Percentiles rank a stretch among this genome's conserved stretches.
These are phyloP conservation scores for Candida sakaeoensis DNA, from an alignment of 805 yeast genomes.

Conservation along the genomic window DNA sequence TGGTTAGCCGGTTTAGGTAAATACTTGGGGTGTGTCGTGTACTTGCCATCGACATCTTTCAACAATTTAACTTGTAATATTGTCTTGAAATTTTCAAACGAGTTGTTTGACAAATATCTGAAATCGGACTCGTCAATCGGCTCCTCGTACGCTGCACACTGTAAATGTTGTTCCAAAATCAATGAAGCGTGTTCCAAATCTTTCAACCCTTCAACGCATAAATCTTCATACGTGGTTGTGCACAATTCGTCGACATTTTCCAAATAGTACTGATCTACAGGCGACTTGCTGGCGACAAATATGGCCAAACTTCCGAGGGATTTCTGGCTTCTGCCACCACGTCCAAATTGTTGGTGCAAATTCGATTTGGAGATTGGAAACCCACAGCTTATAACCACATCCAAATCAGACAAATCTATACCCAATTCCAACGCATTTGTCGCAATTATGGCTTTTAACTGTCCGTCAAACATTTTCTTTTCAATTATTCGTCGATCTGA, in stretches of 20 bases:
- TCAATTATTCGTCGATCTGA: constrained; percentile 85
- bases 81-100: constrained; percentile 15
- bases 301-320: constrained; percentile 77
- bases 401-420: constrained; percentile 89
- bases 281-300: constrained; percentile 76
- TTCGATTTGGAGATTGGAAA: constrained; percentile 86
- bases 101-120: constrained; percentile 49
- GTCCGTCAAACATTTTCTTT: constrained; percentile 84
- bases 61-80: constrained; percentile 35
- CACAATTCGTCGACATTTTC: constrained; percentile 60
- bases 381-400: constrained; percentile 89
- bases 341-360: constrained; percentile 92
- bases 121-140: constrained; percentile 59
- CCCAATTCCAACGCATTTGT: constrained; percentile 96
- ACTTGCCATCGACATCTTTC: constrained; percentile 29
- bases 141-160: constrained; percentile 88
- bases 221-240: constrained; percentile 38
- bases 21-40: constrained; percentile 42
- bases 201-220: constrained; percentile 35
- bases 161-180: constrained; percentile 78
- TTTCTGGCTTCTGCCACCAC: constrained; percentile 84
- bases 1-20: constrained; percentile 78
- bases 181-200: constrained; percentile 30
- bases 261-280: constrained; percentile 83
- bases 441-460: constrained; percentile 80